Evolutionary conservation across 768 basidiomycete species (phyloP).

Genomic region (Leccinum aurantiacum): DNA sequence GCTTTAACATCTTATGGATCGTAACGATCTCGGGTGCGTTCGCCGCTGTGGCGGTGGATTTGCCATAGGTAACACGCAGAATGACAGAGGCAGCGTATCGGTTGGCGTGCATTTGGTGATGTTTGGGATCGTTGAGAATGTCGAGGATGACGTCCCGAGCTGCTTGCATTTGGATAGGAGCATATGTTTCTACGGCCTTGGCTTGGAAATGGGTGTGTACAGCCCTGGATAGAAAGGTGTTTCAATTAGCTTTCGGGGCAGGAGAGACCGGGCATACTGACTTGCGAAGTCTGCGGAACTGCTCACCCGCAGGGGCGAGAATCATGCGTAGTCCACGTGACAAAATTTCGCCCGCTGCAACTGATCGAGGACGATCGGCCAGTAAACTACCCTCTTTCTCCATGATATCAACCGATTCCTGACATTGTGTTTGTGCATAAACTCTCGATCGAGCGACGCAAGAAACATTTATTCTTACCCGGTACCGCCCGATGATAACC

Average conservation of each 20-base stretch:
- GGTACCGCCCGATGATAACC: slow-evolving; percentile 37
- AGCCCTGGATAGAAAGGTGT: slow-evolving; percentile 37
- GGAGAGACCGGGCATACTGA: slow-evolving; percentile 20
- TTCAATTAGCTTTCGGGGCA: neutral
- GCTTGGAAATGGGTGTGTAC: slow-evolving; percentile 60
- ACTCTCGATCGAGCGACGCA: neutral
- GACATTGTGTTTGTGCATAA: neutral
- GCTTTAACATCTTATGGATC: slow-evolving; percentile 35
- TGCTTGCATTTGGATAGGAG: slow-evolving; percentile 44
- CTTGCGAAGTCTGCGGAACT: slow-evolving; percentile 62
- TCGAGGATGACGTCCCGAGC: slow-evolving; percentile 34
- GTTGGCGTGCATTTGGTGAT: slow-evolving; percentile 57
- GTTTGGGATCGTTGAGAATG: slow-evolving; percentile 32
- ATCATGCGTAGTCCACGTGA: slow-evolving; percentile 59
- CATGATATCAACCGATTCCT: slow-evolving; percentile 66
- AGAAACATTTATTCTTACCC: slow-evolving; percentile 25
- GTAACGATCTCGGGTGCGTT: slow-evolving; percentile 34
- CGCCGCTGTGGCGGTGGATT: slow-evolving; percentile 30
- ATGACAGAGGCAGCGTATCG: slow-evolving; percentile 39
- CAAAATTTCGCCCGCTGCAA: slow-evolving; percentile 59
- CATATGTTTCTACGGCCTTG: slow-evolving; percentile 49
- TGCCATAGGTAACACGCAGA: slow-evolving; percentile 37
- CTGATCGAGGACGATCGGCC: slow-evolving; percentile 54
- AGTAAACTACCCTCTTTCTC: slow-evolving; percentile 60
- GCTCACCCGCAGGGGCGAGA: slow-evolving; percentile 55